Evolutionary conservation across 768 basidiomycete species (phyloP).

Genomic region (Pilatotrama ljubarskyi): DNA sequence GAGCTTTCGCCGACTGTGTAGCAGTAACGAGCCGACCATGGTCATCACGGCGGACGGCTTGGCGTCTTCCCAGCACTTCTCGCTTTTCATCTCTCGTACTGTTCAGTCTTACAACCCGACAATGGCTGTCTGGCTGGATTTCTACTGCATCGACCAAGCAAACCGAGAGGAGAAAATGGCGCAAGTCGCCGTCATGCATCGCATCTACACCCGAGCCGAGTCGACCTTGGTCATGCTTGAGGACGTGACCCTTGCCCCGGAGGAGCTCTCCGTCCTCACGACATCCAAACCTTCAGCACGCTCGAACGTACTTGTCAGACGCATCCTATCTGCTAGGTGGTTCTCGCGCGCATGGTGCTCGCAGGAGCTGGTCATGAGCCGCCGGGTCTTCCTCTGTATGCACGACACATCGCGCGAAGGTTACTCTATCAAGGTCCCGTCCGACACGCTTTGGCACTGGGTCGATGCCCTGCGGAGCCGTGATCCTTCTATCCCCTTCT

Average conservation of each 20-base stretch:
- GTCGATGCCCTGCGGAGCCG: neutral
- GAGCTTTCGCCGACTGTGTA: neutral
- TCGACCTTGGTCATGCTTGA: slow-evolving; percentile 6
- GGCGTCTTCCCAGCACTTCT: neutral
- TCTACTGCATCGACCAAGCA: slow-evolving; percentile 7
- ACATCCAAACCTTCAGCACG: neutral
- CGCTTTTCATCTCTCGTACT: slow-evolving; percentile 3
- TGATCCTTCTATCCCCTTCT: slow-evolving; percentile 2
- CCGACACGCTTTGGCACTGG: slow-evolving; percentile 6
- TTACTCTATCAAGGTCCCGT: neutral
- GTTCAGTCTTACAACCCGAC: neutral
- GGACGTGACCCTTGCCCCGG: slow-evolving; percentile 2
- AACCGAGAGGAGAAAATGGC: slow-evolving; percentile 2
- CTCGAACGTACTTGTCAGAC: neutral
- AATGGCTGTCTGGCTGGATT: slow-evolving; percentile 3
- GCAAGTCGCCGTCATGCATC: slow-evolving; percentile 15
- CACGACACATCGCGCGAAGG: neutral
- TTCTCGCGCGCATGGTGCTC: slow-evolving; percentile 17
- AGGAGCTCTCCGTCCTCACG: neutral
- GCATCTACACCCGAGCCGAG: neutral
- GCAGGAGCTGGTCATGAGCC: slow-evolving; percentile 13
- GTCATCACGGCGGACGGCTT: neutral
- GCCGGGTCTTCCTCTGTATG: neutral
- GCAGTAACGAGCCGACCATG: neutral
- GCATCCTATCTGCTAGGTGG: slow-evolving; percentile 7